Evolutionary conservation across 2,329 filamentous ascomycete genomes (phyloP).

Genomic region (Colletotrichum aenigma): DNA sequence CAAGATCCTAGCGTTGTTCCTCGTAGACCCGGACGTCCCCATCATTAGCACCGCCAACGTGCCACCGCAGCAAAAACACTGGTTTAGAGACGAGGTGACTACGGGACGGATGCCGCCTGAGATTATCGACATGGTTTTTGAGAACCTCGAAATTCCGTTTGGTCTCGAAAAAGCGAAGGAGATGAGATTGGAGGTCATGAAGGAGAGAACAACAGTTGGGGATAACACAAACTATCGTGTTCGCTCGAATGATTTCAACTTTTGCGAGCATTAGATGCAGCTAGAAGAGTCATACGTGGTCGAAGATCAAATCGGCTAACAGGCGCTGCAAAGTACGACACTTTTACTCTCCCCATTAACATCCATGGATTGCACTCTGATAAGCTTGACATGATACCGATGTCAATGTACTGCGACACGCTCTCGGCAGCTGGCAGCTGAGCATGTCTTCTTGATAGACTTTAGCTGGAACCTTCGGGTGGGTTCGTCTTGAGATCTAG

Average conservation of each 20-base stretch:
- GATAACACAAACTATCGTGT: neutral
- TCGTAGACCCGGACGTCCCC: slow-evolving; percentile 60
- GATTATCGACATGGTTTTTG: slow-evolving; percentile 23
- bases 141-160: slow-evolving; percentile 27
- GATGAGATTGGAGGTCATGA: slow-evolving; percentile 28
- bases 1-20: slow-evolving; percentile 63
- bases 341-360: rapidly evolving
- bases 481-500: neutral
- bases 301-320: neutral
- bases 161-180: slow-evolving; percentile 24
- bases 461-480: neutral
- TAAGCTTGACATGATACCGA: neutral
- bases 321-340: neutral
- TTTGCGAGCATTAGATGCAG: slow-evolving; percentile 27
- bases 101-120: slow-evolving; percentile 22
- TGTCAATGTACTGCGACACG: neutral
- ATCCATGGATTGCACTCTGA: neutral
- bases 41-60: slow-evolving; percentile 48
- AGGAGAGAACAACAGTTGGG: slow-evolving; percentile 24
- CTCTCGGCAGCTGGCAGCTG: neutral
- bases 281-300: neutral
- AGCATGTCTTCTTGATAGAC: neutral
- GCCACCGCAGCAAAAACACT: slow-evolving; percentile 45
- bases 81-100: slow-evolving; percentile 34
- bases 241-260: slow-evolving; percentile 17